Evolutionary conservation across 306 rosid genomes (phyloP).

Genomic region (Lotus japonicus): DNA sequence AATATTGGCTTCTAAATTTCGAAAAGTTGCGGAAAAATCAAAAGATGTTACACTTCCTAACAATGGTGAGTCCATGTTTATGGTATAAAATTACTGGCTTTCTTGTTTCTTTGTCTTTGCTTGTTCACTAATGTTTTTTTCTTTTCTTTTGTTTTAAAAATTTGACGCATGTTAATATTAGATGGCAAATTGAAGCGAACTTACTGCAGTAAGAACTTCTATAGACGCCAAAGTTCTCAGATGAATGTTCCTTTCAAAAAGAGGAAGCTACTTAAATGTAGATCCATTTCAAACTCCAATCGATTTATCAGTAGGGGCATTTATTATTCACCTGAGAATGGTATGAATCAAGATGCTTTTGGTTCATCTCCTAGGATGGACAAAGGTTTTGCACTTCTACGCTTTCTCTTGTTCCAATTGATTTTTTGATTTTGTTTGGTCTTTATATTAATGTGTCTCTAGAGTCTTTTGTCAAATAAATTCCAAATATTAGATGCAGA

Average conservation of each 20-base stretch:
- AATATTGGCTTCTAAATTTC: conserved; percentile 66
- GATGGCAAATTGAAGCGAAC: conserved; percentile 50
- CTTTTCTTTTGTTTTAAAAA: not conserved
- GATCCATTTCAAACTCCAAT: conserved; percentile 39
- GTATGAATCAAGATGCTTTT: conserved; percentile 36
- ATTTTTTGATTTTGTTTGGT: conserved; percentile 15
- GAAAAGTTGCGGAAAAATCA: conserved; percentile 45
- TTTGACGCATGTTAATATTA: conserved; percentile 27
- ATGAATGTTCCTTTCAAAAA: conserved; percentile 82
- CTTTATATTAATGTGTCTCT: not conserved
- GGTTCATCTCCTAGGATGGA: conserved; percentile 34
- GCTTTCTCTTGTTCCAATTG: conserved; percentile 3
- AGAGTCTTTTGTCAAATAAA: conserved; percentile 18
- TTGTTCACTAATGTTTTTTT: conserved; percentile 9
- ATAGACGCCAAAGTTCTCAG: conserved; percentile 62
- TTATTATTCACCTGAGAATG: conserved; percentile 40
- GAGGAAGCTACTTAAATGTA: conserved; percentile 57
- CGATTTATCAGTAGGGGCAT: conserved; percentile 33
- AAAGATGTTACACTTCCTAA: conserved; percentile 39
- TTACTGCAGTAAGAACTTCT: conserved; percentile 39
- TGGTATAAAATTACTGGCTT: not conserved
- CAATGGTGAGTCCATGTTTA: conserved; percentile 41
- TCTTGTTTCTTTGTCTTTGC: conserved; percentile 5
- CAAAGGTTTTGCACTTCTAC: conserved; percentile 35
- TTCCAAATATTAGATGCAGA: conserved; percentile 38